Base-by-base conservation (phyloP, 306 rosid genomes). In the Cyclanthera cordifolia region DNA sequence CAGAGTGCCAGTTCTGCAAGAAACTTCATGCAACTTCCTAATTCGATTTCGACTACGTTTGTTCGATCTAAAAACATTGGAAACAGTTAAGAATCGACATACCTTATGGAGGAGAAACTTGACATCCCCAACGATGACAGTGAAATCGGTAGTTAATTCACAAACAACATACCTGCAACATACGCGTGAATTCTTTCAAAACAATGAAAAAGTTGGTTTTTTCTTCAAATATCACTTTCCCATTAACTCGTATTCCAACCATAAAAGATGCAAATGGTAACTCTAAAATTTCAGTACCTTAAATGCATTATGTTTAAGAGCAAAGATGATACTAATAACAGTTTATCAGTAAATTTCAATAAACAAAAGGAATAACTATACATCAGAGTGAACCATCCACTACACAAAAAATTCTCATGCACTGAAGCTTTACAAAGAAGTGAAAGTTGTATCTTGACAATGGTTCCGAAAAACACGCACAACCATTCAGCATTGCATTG, bases 41-140 rank as follows among this genome's bases (percentile, higher is more conserved):
- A 7, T 6, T 12, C 41, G 25, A 8, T 51, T 51, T 23, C 25
- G 2, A 56, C 39, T 5, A 11, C 30, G 12, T 17, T 17, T 0
- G 69, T 39, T 11, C 30, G 8, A 10, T 63, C 8, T 37, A 39
- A 19, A 1, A 63, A 20, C 11, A 63, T 39, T 8, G 3, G 45
- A 8, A 10, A 43, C 12, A 0, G 53, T 23, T 23, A 39, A 43
- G 32, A 24, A 65, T 6, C 15, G 2, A 1, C 71, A 37, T 64
- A 94, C 99, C 99, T 94, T 90, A 12, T 94, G 99, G 56, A 93
- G 86, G 79, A 79, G 75, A 75, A 93, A 90, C 82, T 83, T 87
- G 25, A 82, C 83, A 74, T 84, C 91, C 46, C 84, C 95, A 17
- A 90, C 79, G 50, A 41, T 82, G 50, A 93, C 78, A 52, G 81